These are phyloP conservation scores for Tirmania nivea DNA, from an alignment of 495 filamentous ascomycete species.

Conservation along the genomic window DNA sequence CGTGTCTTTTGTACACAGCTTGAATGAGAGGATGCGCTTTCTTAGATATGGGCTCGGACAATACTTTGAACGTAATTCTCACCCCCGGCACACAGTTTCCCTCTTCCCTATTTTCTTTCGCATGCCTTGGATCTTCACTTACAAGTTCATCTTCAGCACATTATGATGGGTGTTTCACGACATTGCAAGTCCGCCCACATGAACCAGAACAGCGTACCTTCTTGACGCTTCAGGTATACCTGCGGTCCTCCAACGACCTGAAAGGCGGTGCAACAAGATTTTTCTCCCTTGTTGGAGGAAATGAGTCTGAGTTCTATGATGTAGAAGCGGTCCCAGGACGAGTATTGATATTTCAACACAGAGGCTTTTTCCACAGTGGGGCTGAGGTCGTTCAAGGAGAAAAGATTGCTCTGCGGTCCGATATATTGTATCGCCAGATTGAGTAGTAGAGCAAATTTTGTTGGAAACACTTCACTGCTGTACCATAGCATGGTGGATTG, in stretches of 20 bases:
- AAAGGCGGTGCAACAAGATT: constrained; percentile 37
- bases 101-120: too few species aligned
- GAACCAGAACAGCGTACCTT: constrained; percentile 28
- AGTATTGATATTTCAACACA: constrained; percentile 40
- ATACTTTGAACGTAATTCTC: constrained; percentile 37
- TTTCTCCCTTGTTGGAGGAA: constrained; percentile 12
- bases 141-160: background rate
- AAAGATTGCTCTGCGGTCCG: constrained; percentile 39
- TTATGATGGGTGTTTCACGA: constrained; percentile 25
- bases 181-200: constrained; percentile 32
- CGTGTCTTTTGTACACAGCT: constrained; percentile 10
- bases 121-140: too few species aligned
- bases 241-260: constrained; percentile 29
- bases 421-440: constrained; percentile 33
- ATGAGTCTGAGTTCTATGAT: constrained; percentile 23
- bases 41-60: constrained; percentile 40
- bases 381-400: constrained; percentile 34
- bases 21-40: constrained; percentile 46
- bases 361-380: constrained; percentile 33
- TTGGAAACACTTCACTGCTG: too few species aligned
- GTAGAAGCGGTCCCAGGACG: constrained; percentile 34
- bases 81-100: too few species aligned
- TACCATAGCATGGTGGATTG: too few species aligned
- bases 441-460: background rate
- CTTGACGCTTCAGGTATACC: constrained; percentile 47